Base-by-base conservation (phyloP, 306 rosid species). In the Lotus japonicus region DNA sequence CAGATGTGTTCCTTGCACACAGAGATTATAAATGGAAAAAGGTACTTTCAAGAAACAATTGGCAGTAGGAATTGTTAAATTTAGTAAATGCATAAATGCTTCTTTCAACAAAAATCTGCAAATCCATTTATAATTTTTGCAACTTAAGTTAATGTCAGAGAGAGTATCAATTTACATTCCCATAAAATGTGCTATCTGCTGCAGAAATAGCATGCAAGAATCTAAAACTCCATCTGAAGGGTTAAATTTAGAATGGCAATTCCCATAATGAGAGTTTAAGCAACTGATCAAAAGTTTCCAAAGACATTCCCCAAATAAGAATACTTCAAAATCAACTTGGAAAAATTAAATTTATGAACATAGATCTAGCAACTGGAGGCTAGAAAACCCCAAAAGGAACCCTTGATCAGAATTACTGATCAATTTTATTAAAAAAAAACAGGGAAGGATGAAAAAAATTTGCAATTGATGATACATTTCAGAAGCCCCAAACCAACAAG, bases 331-430 rank as follows among this genome's bases (percentile, higher is more conserved):
- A 63, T 18, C 69, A 56, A 68, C 57, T 3, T 23, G 74, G 13
- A 67, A 58, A 57, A 39, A 17, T 23, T 7, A 36, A 58, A 31
- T 2, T 45, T 23, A 49, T 18, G 60, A 77, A 59, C 70, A 33
- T 58, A 10, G 63, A 58, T 43, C 71, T 64, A 19, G 59, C 60
- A 60, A 58, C 45, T 28, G 9, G 14, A 63, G 50, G 31, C 38
- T 55, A 3, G 11, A 8, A 71, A 21, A 49, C 7, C 59, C 23
- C 28, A 14, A 17, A 74, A 57, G 21, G 49, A 31, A 62, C 5
- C 13, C 9, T 44, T 64, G 46, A 77, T 75, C 78, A 66, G 17
- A 66, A 76, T 63, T 31, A 75, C n/a, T 21, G 43, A 54, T 66
- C 42, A 1, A n/a, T n/a, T n/a, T n/a, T n/a, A n/a, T n/a, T n/a